Evolutionary conservation across 1,284 basidiomycete species (phyloP).

Genomic region (Lignosus rhinocerotis): DNA sequence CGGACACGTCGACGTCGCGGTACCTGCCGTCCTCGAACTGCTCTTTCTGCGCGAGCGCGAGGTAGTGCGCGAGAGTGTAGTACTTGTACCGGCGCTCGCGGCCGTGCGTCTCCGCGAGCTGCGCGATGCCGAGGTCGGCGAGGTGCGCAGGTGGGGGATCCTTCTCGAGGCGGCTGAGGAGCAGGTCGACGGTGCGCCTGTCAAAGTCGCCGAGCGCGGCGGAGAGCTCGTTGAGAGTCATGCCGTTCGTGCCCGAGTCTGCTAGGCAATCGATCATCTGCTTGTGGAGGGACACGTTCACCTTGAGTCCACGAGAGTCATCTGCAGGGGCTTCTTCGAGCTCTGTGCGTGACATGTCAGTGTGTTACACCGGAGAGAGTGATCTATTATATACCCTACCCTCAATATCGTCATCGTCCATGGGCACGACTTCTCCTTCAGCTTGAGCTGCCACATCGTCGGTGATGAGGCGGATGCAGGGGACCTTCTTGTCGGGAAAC

Average conservation of each 20-base stretch:
- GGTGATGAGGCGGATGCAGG: slow-evolving; percentile 61
- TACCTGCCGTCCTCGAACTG: slow-evolving; percentile 53
- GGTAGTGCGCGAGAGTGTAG: slow-evolving; percentile 67
- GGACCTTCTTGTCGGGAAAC: slow-evolving; percentile 45
- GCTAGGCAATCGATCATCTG: slow-evolving; percentile 74
- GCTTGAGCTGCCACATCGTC: slow-evolving; percentile 38
- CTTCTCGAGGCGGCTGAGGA: slow-evolving; percentile 69
- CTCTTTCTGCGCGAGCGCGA: slow-evolving; percentile 55
- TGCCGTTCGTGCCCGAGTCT: slow-evolving; percentile 61
- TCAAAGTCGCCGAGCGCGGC: slow-evolving; percentile 67
- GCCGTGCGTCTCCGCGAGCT: slow-evolving; percentile 73
- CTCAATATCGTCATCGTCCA: slow-evolving; percentile 21
- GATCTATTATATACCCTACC: neutral
- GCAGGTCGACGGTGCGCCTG: slow-evolving; percentile 73
- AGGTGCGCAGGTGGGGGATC: slow-evolving; percentile 66
- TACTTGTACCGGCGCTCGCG: slow-evolving; percentile 81
- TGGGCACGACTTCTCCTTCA: slow-evolving; percentile 28
- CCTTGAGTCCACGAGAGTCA: slow-evolving; percentile 44
- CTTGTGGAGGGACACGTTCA: slow-evolving; percentile 67
- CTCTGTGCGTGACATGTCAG: neutral
- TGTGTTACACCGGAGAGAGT: neutral
- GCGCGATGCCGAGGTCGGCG: slow-evolving; percentile 64
- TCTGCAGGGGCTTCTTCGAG: slow-evolving; percentile 12
- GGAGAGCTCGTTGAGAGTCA: slow-evolving; percentile 73
- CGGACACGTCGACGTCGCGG: slow-evolving; percentile 45